Conservation (phyloP, 2,329 filamentous ascomycete species). For the Epichloe gansuensis region DNA sequence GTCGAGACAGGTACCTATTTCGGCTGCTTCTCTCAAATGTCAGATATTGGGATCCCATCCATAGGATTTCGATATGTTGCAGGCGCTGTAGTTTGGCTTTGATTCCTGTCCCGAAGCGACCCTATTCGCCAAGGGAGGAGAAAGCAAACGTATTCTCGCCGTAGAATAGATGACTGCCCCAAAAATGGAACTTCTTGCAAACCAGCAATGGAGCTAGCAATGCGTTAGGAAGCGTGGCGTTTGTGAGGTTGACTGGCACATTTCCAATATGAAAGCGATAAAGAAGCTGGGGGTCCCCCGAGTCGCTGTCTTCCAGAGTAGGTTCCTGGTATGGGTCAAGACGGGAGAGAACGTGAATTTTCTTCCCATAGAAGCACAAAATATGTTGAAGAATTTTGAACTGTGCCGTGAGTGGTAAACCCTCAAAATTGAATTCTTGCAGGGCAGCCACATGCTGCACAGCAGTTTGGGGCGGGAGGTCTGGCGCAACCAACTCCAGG, state of each 20-base stretch:
- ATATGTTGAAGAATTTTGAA: conserved; percentile 23
- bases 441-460: background rate
- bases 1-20: conserved; percentile 21
- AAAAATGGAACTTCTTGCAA: conserved; percentile 25
- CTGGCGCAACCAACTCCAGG: conserved; percentile 2
- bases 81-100: conserved; percentile 27
- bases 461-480: background rate
- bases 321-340: conserved; percentile 24
- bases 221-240: conserved; percentile 20
- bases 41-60: conserved; percentile 24
- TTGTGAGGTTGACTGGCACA: conserved; percentile 18
- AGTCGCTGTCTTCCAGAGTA: background rate
- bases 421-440: background rate
- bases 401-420: conserved; percentile 12
- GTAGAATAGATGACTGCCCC: conserved; percentile 33
- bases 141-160: conserved; percentile 37
- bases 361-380: conserved; percentile 20
- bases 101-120: conserved; percentile 32
- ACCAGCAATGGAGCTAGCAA: conserved; percentile 27
- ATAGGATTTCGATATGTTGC: conserved; percentile 31
- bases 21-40: conserved; percentile 8
- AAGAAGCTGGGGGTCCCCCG: conserved; percentile 13
- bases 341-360: conserved; percentile 32
- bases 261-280: conserved; percentile 28
- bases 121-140: conserved; percentile 39